Conservation (phyloP, 768 basidiomycete genomes). For the Tulasnella calospora region DNA sequence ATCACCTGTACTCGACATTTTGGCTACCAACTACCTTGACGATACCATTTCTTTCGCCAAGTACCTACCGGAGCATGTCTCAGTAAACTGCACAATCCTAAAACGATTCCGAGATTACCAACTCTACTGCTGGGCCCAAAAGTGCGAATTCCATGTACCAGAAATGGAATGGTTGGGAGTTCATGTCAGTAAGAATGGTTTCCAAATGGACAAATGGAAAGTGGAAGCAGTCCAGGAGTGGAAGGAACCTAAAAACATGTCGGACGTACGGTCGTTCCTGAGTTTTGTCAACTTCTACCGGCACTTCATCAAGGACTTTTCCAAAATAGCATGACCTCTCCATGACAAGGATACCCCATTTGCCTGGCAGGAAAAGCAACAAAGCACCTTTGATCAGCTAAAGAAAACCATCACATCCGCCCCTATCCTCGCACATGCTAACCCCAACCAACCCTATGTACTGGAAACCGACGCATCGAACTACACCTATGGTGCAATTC, state of each 20-base stretch:
- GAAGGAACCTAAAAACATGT: not conserved
- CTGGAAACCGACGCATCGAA: not conserved
- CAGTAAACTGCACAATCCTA: not conserved
- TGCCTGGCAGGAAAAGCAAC: not conserved
- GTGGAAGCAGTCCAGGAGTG: constrained; percentile 4
- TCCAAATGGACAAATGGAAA: not conserved
- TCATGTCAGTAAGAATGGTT: not conserved
- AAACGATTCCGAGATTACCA: not conserved
- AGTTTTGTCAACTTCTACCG: not conserved
- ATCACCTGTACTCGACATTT: constrained; percentile 16
- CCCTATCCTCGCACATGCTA: not conserved
- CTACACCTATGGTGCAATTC: constrained; percentile 5
- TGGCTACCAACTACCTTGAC: constrained; percentile 28
- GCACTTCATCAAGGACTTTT: not conserved
- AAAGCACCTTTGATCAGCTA: not conserved
- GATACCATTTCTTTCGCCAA: constrained; percentile 26
- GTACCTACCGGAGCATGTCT: not conserved
- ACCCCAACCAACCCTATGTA: not conserved
- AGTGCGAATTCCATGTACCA: not conserved
- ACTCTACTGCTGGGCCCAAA: not conserved
- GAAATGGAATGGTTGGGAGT: not conserved
- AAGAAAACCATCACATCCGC: not conserved
- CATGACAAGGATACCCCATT: not conserved
- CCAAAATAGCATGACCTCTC: not conserved
- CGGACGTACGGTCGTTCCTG: not conserved